phyloP scores from a whole-genome alignment of 495 filamentous ascomycete species.

The Neurospora tetraspora region DNA sequence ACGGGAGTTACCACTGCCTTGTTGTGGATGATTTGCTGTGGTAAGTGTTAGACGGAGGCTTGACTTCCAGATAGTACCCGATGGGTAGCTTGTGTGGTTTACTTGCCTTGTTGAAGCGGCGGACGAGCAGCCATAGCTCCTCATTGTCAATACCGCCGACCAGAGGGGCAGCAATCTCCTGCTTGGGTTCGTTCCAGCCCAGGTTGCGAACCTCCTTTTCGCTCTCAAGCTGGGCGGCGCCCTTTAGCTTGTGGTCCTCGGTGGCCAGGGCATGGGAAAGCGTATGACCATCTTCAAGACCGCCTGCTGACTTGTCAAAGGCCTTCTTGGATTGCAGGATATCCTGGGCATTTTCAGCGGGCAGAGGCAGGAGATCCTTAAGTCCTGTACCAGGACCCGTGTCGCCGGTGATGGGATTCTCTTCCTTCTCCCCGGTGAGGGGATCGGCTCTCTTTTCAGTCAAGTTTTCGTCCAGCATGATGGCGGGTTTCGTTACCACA shows the following conservation, averaged over 20 bases:
- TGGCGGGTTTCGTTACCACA: not conserved
- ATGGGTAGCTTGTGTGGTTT: not conserved
- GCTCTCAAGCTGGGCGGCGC: constrained; percentile 22
- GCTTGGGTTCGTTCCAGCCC: constrained; percentile 59
- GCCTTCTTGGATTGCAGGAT: constrained; percentile 11
- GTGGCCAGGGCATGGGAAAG: constrained; percentile 29
- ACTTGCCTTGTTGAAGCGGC: constrained; percentile 73
- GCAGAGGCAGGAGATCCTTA: constrained; percentile 26
- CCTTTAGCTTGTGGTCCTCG: constrained; percentile 23
- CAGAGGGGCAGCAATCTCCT: constrained; percentile 49
- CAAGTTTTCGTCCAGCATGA: not conserved
- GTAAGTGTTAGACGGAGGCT: not conserved
- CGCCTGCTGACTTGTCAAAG: constrained; percentile 8
- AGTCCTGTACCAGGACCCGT: constrained; percentile 15
- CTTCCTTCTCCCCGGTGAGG: not conserved
- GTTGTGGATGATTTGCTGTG: constrained; percentile 79
- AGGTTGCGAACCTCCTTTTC: constrained; percentile 50
- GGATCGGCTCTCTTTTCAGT: not conserved
- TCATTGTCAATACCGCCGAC: constrained; percentile 73
- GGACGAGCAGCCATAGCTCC: constrained; percentile 69
- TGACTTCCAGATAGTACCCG: not conserved
- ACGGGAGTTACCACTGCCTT: constrained; percentile 49
- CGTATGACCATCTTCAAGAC: constrained; percentile 22
- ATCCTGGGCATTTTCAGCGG: constrained; percentile 20
- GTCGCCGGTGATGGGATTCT: constrained; percentile 11